Evolutionary conservation across 2,329 filamentous ascomycete genomes (phyloP).

Genomic region (Aspergillus sp.): DNA sequence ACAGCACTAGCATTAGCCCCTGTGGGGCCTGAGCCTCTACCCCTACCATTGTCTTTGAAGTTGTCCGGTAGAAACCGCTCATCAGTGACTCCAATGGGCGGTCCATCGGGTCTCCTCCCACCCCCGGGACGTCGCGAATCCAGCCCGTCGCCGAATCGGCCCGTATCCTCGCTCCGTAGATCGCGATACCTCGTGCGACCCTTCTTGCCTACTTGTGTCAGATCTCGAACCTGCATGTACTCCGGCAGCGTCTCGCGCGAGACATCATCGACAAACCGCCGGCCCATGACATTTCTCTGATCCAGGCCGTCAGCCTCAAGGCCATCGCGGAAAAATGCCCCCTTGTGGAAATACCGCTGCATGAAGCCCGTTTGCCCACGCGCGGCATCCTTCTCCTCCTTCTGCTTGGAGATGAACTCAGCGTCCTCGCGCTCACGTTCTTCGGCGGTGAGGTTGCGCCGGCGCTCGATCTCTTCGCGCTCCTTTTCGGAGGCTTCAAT

Average conservation of each 20-base stretch:
- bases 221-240: constrained; percentile 85
- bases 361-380: constrained; percentile 80
- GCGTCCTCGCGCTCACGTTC: constrained; percentile 81
- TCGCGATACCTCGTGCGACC: constrained; percentile 86
- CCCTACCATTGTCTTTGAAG: constrained; percentile 28
- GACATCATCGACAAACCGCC: constrained; percentile 73
- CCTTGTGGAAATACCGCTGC: constrained; percentile 96
- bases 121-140: constrained; percentile 14
- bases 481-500: constrained; percentile 81
- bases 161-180: constrained; percentile 82
- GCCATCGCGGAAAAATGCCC: constrained; percentile 87
- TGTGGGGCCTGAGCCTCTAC: constrained; percentile 18
- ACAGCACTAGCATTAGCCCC: constrained; percentile 41
- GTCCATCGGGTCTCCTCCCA: constrained; percentile 19
- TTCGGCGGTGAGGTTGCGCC: constrained; percentile 75
- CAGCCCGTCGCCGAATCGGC: constrained; percentile 57
- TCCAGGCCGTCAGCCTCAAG: constrained; percentile 66
- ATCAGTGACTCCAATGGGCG: constrained; percentile 34
- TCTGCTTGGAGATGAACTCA: constrained; percentile 66
- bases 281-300: constrained; percentile 77
- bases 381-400: constrained; percentile 63
- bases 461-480: constrained; percentile 78
- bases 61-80: constrained; percentile 40
- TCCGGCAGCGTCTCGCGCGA: constrained; percentile 79
- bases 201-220: constrained; percentile 88